phyloP scores from a whole-genome alignment of 805 yeast species.

The Candida pseudoglaebosa region DNA sequence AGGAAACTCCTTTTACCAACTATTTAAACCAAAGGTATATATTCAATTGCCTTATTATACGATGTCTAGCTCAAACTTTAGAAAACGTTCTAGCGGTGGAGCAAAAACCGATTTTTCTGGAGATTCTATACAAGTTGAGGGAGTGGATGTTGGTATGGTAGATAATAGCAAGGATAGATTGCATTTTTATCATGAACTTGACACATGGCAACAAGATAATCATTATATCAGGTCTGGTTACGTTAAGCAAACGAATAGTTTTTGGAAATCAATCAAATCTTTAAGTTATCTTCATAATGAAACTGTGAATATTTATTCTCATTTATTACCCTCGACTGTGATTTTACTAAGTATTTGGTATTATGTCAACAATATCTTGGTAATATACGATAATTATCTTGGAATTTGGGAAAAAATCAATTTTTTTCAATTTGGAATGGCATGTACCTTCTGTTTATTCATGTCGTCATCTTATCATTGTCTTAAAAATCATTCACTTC shows the following conservation, averaged over 20 bases:
- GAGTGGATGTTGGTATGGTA: background rate
- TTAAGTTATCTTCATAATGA: conserved; percentile 63
- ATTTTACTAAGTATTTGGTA: conserved; percentile 20
- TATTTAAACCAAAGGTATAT: too few relatives aligned
- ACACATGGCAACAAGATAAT: conserved; percentile 73
- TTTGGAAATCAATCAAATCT: conserved; percentile 42
- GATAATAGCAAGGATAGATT: conserved; percentile 6
- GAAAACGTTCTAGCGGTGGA: background rate
- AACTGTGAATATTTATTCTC: conserved; percentile 67
- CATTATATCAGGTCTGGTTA: conserved; percentile 64
- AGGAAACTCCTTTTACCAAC: too few relatives aligned
- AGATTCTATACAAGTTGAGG: background rate
- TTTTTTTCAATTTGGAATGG: conserved; percentile 51
- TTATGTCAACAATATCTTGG: conserved; percentile 26
- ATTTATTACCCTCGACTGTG: conserved; percentile 45
- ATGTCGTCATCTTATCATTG: conserved; percentile 67
- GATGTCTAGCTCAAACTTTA: conserved; percentile 3
- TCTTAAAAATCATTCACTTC: conserved; percentile 60
- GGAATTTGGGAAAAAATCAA: conserved; percentile 45
- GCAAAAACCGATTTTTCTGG: background rate
- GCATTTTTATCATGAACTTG: conserved; percentile 52
- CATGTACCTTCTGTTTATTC: conserved; percentile 56
- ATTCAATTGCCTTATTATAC: too few relatives aligned
- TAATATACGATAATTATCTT: conserved; percentile 19
- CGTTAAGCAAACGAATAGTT: conserved; percentile 52